A percentile compares a stretch with the other conserved stretches of the same genome.
Conservation (phyloP, 2,329 filamentous ascomycete genomes). For the Phaeosphaeriaceae sp. region DNA sequence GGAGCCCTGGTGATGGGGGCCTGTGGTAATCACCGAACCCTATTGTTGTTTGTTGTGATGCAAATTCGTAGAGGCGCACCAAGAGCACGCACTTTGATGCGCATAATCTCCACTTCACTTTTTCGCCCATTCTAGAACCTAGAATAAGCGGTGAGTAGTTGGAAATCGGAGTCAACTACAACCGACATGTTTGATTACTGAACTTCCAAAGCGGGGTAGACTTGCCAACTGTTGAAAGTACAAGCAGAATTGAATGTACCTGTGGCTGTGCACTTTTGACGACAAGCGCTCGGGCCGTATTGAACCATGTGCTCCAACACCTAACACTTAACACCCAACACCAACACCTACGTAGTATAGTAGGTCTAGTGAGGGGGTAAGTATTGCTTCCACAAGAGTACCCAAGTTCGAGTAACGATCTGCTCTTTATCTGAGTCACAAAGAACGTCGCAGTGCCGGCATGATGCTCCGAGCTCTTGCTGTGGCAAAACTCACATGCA, state of each 20-base stretch:
- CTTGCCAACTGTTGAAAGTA: too few species aligned
- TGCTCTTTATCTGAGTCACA: background rate
- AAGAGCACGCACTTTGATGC: too few species aligned
- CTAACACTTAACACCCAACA: too few species aligned
- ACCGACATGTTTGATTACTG: too few species aligned
- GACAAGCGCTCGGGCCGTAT: background rate
- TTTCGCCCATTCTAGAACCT: too few species aligned
- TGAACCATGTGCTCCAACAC: background rate
- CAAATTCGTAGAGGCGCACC: too few species aligned
- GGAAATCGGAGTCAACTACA: too few species aligned
- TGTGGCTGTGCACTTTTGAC: background rate
- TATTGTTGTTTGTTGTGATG: background rate
- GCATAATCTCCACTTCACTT: too few species aligned
- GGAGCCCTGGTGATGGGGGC: background rate
- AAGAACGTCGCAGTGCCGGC: background rate
- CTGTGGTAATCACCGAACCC: constrained; percentile 2
- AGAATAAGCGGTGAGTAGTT: too few species aligned
- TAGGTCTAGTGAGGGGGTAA: background rate
- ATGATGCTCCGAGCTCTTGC: background rate
- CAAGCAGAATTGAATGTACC: too few species aligned
- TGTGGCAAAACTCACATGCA: constrained; percentile 4
- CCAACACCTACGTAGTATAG: too few species aligned
- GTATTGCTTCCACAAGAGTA: background rate
- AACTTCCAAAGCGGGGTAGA: too few species aligned
- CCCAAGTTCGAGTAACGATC: background rate